Conservation (phyloP, 176 grass and related monocot genomes). For the Pharus latifolius region DNA sequence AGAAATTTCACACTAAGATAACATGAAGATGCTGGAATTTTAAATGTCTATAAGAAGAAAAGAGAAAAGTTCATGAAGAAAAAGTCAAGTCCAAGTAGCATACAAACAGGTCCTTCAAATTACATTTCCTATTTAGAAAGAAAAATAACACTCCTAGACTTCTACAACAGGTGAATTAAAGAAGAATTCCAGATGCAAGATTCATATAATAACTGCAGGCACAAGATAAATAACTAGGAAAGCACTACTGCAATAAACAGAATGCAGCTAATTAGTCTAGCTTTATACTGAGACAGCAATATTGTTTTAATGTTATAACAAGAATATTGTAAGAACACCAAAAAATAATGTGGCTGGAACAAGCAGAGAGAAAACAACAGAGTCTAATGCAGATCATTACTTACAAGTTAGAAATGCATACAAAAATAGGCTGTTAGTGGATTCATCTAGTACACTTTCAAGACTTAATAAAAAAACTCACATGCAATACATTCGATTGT, state of each 20-base stretch:
- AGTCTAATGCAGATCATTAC: no score
- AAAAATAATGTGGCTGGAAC: no score
- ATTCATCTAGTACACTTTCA: neutral
- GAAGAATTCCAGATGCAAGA: neutral
- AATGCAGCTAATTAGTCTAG: neutral
- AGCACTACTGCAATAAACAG: neutral
- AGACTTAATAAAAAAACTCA: neutral
- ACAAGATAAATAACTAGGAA: neutral
- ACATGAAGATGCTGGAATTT: neutral
- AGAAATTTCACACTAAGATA: slow-evolving; percentile 2
- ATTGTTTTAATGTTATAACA: neutral
- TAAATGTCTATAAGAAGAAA: neutral
- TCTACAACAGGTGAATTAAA: neutral
- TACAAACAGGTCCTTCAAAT: neutral
- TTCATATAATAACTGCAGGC: neutral
- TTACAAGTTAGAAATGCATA: neutral
- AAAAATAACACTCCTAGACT: neutral
- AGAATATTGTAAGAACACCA: neutral
- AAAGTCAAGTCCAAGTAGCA: neutral
- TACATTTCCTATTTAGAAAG: neutral
- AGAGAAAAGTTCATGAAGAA: neutral
- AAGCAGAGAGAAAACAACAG: no score
- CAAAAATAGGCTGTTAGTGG: neutral
- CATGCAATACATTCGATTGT: neutral
- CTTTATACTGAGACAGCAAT: neutral